Evolutionary conservation across 2,329 filamentous ascomycete species (phyloP), one percentile per base, ranked within the genome.

Genomic region (Exophiala alcalophila): DNA sequence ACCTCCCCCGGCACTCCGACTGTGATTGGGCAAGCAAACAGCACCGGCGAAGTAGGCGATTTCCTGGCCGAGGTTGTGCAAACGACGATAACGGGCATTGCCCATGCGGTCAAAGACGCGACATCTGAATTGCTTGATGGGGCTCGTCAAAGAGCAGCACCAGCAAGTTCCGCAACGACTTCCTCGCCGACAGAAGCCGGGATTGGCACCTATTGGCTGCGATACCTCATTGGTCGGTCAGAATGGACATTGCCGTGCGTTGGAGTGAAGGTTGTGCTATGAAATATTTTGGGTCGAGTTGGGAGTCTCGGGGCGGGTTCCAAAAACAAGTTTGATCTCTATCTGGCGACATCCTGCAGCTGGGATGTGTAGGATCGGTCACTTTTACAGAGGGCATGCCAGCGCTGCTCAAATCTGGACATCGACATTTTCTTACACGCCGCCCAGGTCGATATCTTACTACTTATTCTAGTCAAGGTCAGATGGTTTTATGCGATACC

Each of bases 221-320:
- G 89, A 56, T 89, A 81, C 58, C 65, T 94, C 36, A 65, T 95
- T 36, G 90, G 89, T 3, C 80, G 80, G 65, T 80, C 85, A 57
- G 90, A 96, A 64, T 94, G 91, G 86, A 79, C 85, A 57, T 78
- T 98, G 52, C 88, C 91, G 44, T 96, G 90, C 64, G 76, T 98
- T 65, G 89, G 95, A 65, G 78, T 97, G 20, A 82, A 90, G 40
- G 27, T 54, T 14, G 47, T 48, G 4, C 34, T 54, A 23, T 54
- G 40, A 53, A 16, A 9, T 29, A n/a, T n/a, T n/a, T n/a, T n/a
- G n/a, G n/a, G n/a, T n/a, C n/a, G n/a, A n/a, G n/a, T n/a, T n/a
- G n/a, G n/a, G n/a, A n/a, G n/a, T n/a, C n/a, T n/a, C n/a, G n/a
- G n/a, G n/a, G n/a, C n/a, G n/a, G n/a, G n/a, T n/a, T n/a, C n/a